phyloP scores from a whole-genome alignment of 805 yeast species.

The Cyberlindnera euphorbiae region DNA sequence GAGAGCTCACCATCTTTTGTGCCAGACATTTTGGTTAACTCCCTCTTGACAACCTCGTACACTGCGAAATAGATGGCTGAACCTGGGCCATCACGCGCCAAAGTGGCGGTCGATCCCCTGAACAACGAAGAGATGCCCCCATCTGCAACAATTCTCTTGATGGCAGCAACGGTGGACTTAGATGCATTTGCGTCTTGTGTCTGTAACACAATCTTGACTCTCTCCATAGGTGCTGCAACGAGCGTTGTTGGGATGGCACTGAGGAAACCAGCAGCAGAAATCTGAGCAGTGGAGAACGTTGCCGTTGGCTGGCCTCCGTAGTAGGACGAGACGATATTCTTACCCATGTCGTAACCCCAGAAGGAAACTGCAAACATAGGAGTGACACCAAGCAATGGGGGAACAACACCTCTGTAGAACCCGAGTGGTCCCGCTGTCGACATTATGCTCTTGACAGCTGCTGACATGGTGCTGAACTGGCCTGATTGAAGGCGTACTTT shows the following conservation, averaged over 20 bases:
- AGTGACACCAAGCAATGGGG: conserved; percentile 94
- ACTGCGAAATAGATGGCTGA: conserved; percentile 94
- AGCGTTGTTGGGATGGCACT: conserved; percentile 93
- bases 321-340: conserved; percentile 53
- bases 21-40: conserved; percentile 39
- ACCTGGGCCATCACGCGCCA: conserved; percentile 97
- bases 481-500: conserved; percentile 87
- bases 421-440: conserved; percentile 74
- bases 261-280: conserved; percentile 88
- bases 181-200: conserved; percentile 44
- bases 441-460: conserved; percentile 67
- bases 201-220: conserved; percentile 92
- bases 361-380: conserved; percentile 98
- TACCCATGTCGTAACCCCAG: conserved; percentile 97
- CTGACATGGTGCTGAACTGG: conserved; percentile 53
- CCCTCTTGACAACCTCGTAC: conserved; percentile 74
- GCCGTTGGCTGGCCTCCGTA: conserved; percentile 32
- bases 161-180: conserved; percentile 47
- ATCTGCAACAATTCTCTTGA: conserved; percentile 60
- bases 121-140: conserved; percentile 85
- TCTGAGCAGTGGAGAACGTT: conserved; percentile 58
- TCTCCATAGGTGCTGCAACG: conserved; percentile 96
- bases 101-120: conserved; percentile 87
- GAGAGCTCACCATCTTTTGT: conserved; percentile 53
- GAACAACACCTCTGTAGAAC: conserved; percentile 87